Evolutionary conservation across 2,329 filamentous ascomycete species (phyloP).

Genomic region (Aspergillus ruber): DNA sequence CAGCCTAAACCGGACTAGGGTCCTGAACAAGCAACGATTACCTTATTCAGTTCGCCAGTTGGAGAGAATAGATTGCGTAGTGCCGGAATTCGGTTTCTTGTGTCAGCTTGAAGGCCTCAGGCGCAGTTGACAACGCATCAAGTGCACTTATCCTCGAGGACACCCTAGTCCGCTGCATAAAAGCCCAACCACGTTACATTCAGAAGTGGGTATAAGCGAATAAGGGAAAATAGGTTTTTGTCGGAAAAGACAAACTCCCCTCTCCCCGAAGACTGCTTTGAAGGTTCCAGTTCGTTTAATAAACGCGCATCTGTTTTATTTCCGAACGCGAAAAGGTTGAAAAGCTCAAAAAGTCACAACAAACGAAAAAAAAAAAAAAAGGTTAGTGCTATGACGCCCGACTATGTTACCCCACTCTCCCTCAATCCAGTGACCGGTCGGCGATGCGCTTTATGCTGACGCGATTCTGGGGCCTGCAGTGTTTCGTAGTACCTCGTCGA

Average conservation of each 20-base stretch:
- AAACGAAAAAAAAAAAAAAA: constrained; percentile 13
- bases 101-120: constrained; percentile 20
- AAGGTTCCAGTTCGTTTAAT: constrained; percentile 18
- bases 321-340: constrained; percentile 8
- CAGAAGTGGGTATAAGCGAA: constrained; percentile 22
- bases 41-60: constrained; percentile 7
- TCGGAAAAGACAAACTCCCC: constrained; percentile 8
- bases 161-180: constrained; percentile 37
- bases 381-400: constrained; percentile 26
- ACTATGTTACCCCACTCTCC: constrained; percentile 14
- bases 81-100: background rate
- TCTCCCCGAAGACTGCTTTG: constrained; percentile 13
- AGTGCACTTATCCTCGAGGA: constrained; percentile 26
- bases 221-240: constrained; percentile 24
- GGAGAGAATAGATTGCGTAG: constrained; percentile 18
- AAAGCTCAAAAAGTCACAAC: constrained; percentile 2
- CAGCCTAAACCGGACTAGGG: constrained; percentile 18
- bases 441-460: constrained; percentile 40
- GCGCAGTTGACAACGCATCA: constrained; percentile 40
- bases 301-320: constrained; percentile 15
- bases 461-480: constrained; percentile 35
- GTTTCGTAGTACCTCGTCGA: constrained; percentile 31
- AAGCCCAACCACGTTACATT: constrained; percentile 41
- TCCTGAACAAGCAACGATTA: constrained; percentile 10
- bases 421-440: constrained; percentile 36